These are phyloP conservation scores for Naumovozyma baii DNA, from an alignment of 805 yeast genomes.

Conservation along the genomic window DNA sequence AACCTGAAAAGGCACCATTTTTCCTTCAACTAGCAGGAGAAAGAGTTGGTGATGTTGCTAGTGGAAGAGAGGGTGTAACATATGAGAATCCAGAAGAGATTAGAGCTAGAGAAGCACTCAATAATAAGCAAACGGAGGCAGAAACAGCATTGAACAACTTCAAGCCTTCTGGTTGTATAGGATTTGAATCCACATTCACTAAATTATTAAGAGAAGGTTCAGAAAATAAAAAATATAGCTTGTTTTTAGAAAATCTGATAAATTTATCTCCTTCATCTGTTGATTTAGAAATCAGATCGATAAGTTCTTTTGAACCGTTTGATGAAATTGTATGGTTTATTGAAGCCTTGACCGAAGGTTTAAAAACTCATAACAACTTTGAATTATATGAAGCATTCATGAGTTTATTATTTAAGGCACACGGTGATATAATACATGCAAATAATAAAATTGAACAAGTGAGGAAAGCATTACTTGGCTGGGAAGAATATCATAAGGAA, in stretches of 20 bases:
- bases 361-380: constrained; percentile 46
- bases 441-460: constrained; percentile 33
- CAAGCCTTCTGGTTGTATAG: constrained; percentile 27
- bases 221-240: constrained; percentile 32
- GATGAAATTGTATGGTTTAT: constrained; percentile 58
- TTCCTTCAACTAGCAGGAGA: constrained; percentile 63
- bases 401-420: constrained; percentile 61
- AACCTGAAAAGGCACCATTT: constrained; percentile 72
- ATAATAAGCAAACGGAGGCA: constrained; percentile 13
- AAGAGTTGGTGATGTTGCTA: constrained; percentile 62
- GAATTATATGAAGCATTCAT: constrained; percentile 79
- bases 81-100: constrained; percentile 17
- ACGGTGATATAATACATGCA: constrained; percentile 65
- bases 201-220: constrained; percentile 47
- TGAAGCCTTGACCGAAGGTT: constrained; percentile 54
- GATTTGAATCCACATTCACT: constrained; percentile 71
- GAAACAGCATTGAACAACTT: constrained; percentile 24
- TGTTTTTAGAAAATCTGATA: constrained; percentile 47
- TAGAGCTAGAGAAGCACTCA: constrained; percentile 10
- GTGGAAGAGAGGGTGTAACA: constrained; percentile 31
- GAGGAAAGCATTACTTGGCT: constrained; percentile 37
- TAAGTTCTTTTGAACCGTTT: constrained; percentile 57
- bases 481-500: constrained; percentile 39
- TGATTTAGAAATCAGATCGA: constrained; percentile 80
- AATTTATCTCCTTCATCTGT: constrained; percentile 63